phyloP scores from a whole-genome alignment of 1,284 basidiomycete species.

The Amylostereum areolatum region DNA sequence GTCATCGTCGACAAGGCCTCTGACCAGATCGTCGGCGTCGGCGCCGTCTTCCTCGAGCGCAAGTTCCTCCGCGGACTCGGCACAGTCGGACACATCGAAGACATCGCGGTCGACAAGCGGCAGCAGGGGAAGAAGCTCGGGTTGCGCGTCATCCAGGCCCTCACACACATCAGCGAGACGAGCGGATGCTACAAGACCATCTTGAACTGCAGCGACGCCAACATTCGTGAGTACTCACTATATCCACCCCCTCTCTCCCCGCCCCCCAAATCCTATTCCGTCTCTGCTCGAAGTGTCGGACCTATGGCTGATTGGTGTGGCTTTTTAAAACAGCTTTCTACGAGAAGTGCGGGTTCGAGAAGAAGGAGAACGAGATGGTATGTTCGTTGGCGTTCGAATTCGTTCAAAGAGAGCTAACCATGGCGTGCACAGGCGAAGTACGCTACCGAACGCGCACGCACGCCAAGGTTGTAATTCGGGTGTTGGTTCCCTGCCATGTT shows the following conservation, averaged over 20 bases:
- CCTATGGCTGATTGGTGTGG: constrained; percentile 1
- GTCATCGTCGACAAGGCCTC: constrained; percentile 75
- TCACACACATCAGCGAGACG: constrained; percentile 74
- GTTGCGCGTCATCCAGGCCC: constrained; percentile 77
- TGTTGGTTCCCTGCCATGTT: too few relatives aligned
- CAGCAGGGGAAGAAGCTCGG: constrained; percentile 92
- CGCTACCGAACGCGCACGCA: constrained; percentile 34
- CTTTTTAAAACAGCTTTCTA: constrained; percentile 75
- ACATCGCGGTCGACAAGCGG: constrained; percentile 87
- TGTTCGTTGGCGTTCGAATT: constrained; percentile 4
- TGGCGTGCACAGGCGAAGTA: constrained; percentile 42
- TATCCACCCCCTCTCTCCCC: not conserved
- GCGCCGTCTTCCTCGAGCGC: constrained; percentile 83
- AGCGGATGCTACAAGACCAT: constrained; percentile 93
- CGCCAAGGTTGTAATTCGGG: constrained; percentile 16
- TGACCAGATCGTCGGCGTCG: constrained; percentile 82
- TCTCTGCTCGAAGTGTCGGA: constrained; percentile 2
- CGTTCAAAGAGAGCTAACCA: not conserved
- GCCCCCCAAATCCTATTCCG: too few relatives aligned
- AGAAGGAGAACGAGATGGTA: constrained; percentile 91
- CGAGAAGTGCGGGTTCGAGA: constrained; percentile 88
- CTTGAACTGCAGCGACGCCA: constrained; percentile 88
- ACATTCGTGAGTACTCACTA: constrained; percentile 69
- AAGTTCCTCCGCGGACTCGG: constrained; percentile 87
- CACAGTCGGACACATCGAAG: constrained; percentile 91